Evolutionary conservation across 208 protist genomes (phyloP), one percentile per base, ranked within the genome.

Genomic region (Zelonia costaricensis): DNA sequence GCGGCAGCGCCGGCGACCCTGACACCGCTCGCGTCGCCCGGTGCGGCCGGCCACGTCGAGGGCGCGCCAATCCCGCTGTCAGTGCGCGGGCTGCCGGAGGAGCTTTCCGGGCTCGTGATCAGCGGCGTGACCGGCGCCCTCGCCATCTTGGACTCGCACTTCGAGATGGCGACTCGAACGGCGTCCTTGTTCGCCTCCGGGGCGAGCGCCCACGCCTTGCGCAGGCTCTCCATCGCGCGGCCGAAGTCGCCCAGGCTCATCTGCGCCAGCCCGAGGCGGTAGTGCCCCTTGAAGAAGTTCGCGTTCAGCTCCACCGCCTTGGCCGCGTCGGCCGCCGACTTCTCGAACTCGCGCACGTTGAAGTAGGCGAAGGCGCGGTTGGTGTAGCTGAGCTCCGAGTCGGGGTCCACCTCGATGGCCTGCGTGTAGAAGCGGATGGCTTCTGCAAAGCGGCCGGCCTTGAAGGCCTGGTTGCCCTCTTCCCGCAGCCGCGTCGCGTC

Each of bases 341-440:
- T 49, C 27, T 63, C 68, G 36, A 65, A 82, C 33, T 85, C 55
- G 8, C 46, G 58, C 33, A 89, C 63, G 30, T 84, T 81, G 56
- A 74, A 77, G 63, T 90, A 82, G 3, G 76, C 85, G 23, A 91
- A 77, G 18, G 83, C 82, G 43, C 88, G 80, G 52, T 95, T 95
- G 13, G 77, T 83, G 77, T 78, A 90, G 33, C 74, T 77, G 40
- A 74, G n/a, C 35, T 65, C 84, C 27, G 65, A 69, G 36, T 74
- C 39, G 0, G 88, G 78, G 47, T 94, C 79, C 0, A 62, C 52
- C 31, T 79, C 56, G 59, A 94, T 90, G 15, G 88, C 74, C 20
- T 82, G 59, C 9, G 83, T 82, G 70, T 94, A 94, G 38, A 70
- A 69, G 20, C 60, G 58, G n/a, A 94, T 56, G 9, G 88, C 88